Base-by-base conservation (phyloP, 2,329 filamentous ascomycete species). In the Fulvia fulva region DNA sequence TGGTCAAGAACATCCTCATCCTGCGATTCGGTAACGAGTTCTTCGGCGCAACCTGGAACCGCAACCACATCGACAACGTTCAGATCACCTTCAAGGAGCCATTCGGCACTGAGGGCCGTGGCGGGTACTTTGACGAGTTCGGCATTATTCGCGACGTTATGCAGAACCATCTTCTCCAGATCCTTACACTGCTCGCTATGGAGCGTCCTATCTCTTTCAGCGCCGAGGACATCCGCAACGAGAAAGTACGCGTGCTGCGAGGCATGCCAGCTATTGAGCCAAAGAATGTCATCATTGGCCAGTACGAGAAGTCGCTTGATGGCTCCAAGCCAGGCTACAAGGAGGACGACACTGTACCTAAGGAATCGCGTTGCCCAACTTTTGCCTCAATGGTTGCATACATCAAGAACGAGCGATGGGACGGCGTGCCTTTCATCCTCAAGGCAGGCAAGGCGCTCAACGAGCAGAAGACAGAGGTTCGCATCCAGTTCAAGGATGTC, bases 31-130 rank as follows among this genome's bases (percentile, higher is more conserved):
- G 94, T 69, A 99, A 99, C 81, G 92, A 96, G 67, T 99, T 99
- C 83, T 90, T 99, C 69, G 92, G 92, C 66, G 93, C 94, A 45
- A 99, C 93, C 59, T 99, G 94, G 94, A 99, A 97, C 82, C 87
- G 94, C 68, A 92, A 97, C 77, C 93, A 97, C 82, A 99, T 99
- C 79, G 94, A 97, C 80, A 99, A 96, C 71, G 89, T 99, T 51
- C 94, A 97, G 81, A 97, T 99, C 74, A 91, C 94, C 50, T 99
- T 99, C 84, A 99, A 99, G 82, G 94, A 99, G 80, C 94, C 94
- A 7, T 99, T 99, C 71, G 95, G 94, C 68, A 99, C 94, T 22
- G 94, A 99, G 76, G 95, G 94, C 55, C 90, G 94, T 73, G 94
- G 95, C 64, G 94, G 94, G 57, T 99, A 99, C 81, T 99, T 99